Conservation (phyloP, 202 grass and related monocot genomes). For the Panicum hallii region DNA sequence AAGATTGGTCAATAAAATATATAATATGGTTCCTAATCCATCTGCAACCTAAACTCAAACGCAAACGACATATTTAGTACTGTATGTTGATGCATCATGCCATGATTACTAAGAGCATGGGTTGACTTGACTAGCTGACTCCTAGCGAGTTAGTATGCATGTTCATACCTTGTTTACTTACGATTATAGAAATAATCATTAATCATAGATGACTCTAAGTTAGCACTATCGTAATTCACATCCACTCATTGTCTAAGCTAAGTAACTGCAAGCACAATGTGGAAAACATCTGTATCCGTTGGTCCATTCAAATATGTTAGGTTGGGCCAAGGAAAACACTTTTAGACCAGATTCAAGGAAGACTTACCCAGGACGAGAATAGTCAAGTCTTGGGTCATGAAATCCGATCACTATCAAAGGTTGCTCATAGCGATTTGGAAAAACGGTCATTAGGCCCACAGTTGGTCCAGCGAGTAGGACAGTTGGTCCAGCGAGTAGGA, state of each 20-base stretch:
- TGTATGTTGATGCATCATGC: not conserved
- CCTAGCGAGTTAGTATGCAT: not conserved
- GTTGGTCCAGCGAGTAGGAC: too few relatives aligned
- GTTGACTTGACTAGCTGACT: slow-evolving; percentile 18
- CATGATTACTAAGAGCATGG: not conserved
- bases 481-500: too few relatives aligned
- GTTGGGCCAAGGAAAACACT: slow-evolving; percentile 1
- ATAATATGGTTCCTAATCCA: not conserved
- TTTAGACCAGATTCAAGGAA: slow-evolving; percentile 4
- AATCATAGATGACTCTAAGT: not conserved
- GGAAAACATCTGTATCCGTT: not conserved
- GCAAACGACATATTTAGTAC: not conserved
- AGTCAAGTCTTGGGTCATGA: not conserved
- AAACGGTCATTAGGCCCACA: not conserved
- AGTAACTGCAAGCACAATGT: not conserved
- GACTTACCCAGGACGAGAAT: not conserved
- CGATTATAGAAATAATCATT: not conserved
- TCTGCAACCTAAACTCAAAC: not conserved
- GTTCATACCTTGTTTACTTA: not conserved
- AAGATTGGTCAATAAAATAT: not conserved
- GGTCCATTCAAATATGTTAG: not conserved
- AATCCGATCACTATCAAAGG: not conserved
- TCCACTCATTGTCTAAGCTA: not conserved
- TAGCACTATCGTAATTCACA: not conserved
- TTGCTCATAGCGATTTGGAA: not conserved